A percentile compares a stretch with the other conserved stretches of the same genome.
Evolutionary conservation across 495 filamentous ascomycete species (phyloP).

Genomic region (Bryoglossum gracile): DNA sequence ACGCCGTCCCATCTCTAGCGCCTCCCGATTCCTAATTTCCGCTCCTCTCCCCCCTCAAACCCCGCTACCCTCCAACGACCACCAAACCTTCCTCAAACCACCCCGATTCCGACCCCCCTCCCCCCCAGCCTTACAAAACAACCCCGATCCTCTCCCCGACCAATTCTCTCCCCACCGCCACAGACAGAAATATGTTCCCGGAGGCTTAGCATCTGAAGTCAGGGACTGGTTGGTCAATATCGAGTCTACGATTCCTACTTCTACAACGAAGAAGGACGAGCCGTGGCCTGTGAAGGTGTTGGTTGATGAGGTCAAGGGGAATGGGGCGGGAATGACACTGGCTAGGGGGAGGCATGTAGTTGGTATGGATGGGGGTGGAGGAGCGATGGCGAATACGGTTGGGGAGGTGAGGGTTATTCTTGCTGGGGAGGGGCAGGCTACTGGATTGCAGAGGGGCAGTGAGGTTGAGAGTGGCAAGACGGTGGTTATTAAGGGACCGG

Average conservation of each 20-base stretch:
- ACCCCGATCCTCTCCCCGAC: slow-evolving; percentile 23
- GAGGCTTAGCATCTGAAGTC: slow-evolving; percentile 23
- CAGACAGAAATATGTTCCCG: slow-evolving; percentile 25
- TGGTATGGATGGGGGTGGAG: background rate
- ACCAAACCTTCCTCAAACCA: slow-evolving; percentile 22
- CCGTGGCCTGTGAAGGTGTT: slow-evolving; percentile 17
- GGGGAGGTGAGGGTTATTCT: slow-evolving; percentile 19
- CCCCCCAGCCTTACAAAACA: background rate
- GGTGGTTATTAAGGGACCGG: slow-evolving; percentile 22
- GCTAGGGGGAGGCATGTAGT: slow-evolving; percentile 20
- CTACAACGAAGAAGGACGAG: background rate
- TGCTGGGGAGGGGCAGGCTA: slow-evolving; percentile 20
- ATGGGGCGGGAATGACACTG: slow-evolving; percentile 16
- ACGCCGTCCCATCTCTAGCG: slow-evolving; percentile 9
- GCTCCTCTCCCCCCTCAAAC: slow-evolving; percentile 12
- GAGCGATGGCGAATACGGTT: slow-evolving; percentile 8
- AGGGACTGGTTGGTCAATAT: slow-evolving; percentile 24
- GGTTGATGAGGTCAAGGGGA: slow-evolving; percentile 22
- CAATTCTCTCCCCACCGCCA: slow-evolving; percentile 26
- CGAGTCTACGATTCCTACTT: slow-evolving; percentile 13
- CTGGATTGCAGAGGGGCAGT: slow-evolving; percentile 18
- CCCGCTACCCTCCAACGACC: background rate
- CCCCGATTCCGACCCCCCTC: slow-evolving; percentile 23
- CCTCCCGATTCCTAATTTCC: slow-evolving; percentile 17
- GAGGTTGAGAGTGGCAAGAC: slow-evolving; percentile 16